phyloP scores from a whole-genome alignment of 75 land plant species.

The Ceratopteris richardii region DNA sequence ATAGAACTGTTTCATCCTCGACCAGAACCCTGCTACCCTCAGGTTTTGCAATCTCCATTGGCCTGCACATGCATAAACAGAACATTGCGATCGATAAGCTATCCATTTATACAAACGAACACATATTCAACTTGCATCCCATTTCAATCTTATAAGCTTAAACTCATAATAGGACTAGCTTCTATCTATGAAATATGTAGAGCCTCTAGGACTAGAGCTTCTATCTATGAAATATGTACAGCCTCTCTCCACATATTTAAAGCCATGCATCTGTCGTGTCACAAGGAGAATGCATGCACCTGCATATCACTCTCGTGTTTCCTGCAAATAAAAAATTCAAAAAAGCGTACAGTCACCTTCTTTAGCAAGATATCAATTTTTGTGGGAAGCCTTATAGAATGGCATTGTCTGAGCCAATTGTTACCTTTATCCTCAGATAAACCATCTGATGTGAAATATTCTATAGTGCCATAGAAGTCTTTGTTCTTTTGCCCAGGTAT shows the following conservation, averaged over 20 bases:
- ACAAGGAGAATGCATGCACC: background rate
- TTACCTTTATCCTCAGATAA: conserved; percentile 42
- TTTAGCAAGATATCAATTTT: background rate
- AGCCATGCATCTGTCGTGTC: too few species aligned
- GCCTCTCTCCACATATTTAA: too few species aligned
- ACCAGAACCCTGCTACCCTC: conserved; percentile 25
- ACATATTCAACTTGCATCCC: too few species aligned
- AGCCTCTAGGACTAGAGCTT: too few species aligned
- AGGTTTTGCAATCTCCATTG: conserved; percentile 29
- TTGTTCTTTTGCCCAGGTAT: conserved; percentile 16
- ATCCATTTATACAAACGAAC: too few species aligned
- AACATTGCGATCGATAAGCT: too few species aligned
- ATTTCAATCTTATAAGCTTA: too few species aligned
- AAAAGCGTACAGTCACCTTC: background rate
- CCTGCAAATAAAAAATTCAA: background rate
- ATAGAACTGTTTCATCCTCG: conserved; percentile 11
- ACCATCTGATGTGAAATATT: conserved; percentile 44
- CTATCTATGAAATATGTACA: too few species aligned
- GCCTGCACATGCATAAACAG: conserved; percentile 24
- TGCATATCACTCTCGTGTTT: background rate
- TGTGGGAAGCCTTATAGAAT: too few species aligned
- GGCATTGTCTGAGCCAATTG: too few species aligned
- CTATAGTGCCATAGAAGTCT: conserved; percentile 49
- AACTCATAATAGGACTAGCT: too few species aligned
- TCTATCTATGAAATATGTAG: too few species aligned